phyloP scores from a whole-genome alignment of 192 early-diverging fungal species.

The Mortierella hygrophila region DNA sequence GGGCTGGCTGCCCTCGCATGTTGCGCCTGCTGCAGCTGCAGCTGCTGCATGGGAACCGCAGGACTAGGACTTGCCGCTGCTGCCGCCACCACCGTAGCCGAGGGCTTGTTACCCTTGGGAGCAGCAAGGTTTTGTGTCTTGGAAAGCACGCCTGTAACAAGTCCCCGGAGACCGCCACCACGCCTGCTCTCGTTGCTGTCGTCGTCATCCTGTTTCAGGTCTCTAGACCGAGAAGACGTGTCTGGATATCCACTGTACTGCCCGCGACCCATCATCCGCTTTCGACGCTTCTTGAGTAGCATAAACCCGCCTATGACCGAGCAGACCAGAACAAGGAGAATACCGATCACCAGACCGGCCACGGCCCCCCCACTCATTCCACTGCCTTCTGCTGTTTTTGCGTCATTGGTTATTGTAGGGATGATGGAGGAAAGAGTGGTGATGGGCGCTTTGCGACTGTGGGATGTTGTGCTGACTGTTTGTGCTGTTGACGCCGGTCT shows the following conservation, averaged over 20 bases:
- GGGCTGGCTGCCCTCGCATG: neutral
- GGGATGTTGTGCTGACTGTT: neutral
- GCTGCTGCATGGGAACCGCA: neutral
- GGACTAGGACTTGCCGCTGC: neutral
- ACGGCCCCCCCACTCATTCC: slow-evolving; percentile 39
- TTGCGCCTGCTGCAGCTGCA: neutral
- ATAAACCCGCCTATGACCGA: slow-evolving; percentile 26
- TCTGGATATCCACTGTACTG: slow-evolving; percentile 17
- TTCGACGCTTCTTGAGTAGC: slow-evolving; percentile 36
- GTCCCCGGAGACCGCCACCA: neutral
- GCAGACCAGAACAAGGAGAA: slow-evolving; percentile 21
- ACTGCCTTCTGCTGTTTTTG: neutral
- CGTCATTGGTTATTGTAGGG: neutral
- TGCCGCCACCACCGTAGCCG: neutral
- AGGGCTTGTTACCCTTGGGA: neutral
- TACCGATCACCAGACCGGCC: slow-evolving; percentile 31
- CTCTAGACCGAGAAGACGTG: neutral
- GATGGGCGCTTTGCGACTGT: neutral
- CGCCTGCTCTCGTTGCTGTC: neutral
- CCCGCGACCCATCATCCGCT: slow-evolving; percentile 31
- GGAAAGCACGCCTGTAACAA: neutral
- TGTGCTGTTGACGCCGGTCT: neutral
- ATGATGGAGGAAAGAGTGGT: neutral
- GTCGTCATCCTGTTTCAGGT: neutral
- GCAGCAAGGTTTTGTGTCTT: neutral